Conservation (phyloP, 495 filamentous ascomycete genomes). For the Amphirosellinia nigrospora region DNA sequence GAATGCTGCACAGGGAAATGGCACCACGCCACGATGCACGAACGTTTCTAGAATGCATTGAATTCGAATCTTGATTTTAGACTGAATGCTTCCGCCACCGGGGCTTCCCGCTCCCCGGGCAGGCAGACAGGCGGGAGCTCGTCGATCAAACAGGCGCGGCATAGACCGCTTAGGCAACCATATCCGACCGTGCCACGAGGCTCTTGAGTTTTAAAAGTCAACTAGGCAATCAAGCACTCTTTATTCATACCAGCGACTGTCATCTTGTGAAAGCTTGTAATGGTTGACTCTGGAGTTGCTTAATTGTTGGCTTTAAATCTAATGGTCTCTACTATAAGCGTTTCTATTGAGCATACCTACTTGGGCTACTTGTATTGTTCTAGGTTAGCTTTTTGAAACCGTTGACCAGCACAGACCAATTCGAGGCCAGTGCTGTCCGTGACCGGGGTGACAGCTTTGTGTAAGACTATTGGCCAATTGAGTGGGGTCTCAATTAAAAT, state of each 20-base stretch:
- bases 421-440: not conserved
- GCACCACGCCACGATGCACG: not conserved
- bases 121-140: constrained; percentile 16
- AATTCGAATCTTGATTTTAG: constrained; percentile 5
- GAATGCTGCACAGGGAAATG: not conserved
- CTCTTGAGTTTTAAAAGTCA: not conserved
- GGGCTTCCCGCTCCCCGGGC: constrained; percentile 14
- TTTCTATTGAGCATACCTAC: no score
- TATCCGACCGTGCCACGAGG: not conserved
- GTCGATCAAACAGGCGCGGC: constrained; percentile 26
- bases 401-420: not conserved
- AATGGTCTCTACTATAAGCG: not conserved
- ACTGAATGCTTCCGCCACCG: constrained; percentile 4
- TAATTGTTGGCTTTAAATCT: not conserved
- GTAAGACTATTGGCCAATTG: constrained; percentile 16
- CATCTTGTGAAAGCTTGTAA: not conserved
- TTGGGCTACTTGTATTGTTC: not conserved
- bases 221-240: not conserved
- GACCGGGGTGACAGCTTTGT: not conserved
- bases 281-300: not conserved
- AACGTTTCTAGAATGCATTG: constrained; percentile 17
- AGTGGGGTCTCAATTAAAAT: constrained; percentile 16
- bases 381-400: constrained; percentile 15
- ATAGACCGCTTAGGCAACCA: constrained; percentile 11
- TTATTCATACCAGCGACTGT: not conserved